Evolutionary conservation across 108 stramenopile species (phyloP), one percentile per base, ranked within the genome.

Genomic region (Mediolabrus comicus): DNA sequence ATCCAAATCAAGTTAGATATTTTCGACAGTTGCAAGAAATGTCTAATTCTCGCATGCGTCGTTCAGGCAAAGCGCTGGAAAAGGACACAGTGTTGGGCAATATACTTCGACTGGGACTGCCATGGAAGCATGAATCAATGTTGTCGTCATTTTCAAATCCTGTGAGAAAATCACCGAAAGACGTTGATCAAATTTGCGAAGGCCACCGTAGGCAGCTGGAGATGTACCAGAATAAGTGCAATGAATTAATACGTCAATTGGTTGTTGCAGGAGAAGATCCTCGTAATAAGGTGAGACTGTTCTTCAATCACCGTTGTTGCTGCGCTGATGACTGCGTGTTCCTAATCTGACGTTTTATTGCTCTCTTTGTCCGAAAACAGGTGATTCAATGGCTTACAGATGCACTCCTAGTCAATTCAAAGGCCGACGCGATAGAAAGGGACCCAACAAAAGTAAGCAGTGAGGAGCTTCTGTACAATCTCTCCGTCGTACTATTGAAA

Each of bases 351-450:
- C 13, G 22, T 52, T 1, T 19, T 49, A 49, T 19, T 32, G 7
- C 8, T 6, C n/a, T 13, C 14, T 49, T 62, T 2, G 2, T 12
- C 16, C 7, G n/a, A 38, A 24, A 11, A 27, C 17, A 79, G 65
- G 83, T 86, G 3, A 74, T 94, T 74, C 59, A 85, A 66, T 95
- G 94, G 94, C 82, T 92, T 67, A 73, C 59, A 16, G 94, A 95
- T 78, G 87, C 88, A 12, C 65, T 91, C 30, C 56, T 90, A 27
- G 82, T 95, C 54, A 95, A 95, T 74, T 66, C 69, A 33, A 82
- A 83, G 53, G 91, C 94, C 0, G 79, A 79, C 22, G 94, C 82
- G 13, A 82, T 86, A 54, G 72, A 88, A 54, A 88, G 86, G 10
- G 94, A 95, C 74, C 56, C 64, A 24, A 69, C 72, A 62, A 95